Evolutionary conservation across 495 filamentous ascomycete genomes (phyloP), one percentile per base, ranked within the genome.

Genomic region (Aspergillus taichungensis): DNA sequence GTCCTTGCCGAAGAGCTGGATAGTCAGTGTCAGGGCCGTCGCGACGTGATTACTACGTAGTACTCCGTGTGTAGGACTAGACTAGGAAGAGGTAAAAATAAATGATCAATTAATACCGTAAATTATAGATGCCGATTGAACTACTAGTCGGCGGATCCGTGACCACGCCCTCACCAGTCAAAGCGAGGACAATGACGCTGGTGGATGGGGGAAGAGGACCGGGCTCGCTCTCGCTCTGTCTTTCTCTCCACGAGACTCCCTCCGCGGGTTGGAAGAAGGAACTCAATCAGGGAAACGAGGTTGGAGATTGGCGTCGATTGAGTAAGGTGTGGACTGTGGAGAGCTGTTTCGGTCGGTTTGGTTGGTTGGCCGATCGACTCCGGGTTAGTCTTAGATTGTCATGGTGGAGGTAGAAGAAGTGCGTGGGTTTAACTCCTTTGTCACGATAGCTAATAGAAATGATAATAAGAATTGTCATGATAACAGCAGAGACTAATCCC

Each of bases 141-240:
- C 6, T 13, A 40, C 46, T 49, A 50, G 52, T 41, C 29, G 39
- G 53, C 49, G 49, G 45, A 46, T 42, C 41, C 36, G 34, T 4
- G 27, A 29, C 30, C 34, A 12, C 31, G 40, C 8, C 11, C 33
- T 29, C 37, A 49, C 54, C 48, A 53, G 24, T 50, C 45, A 54
- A 34, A 24, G 18, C 18, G 18, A 46, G 8, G 30, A 53, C 46
- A 54, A 57, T 57, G 41, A 46, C 54, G 44, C 50, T 47, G 43
- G 11, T 38, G 40, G 41, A 53, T 52, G 43, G 50, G 40, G 47
- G 18, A 4, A 24, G 18, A 24, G 18, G 18, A 24, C 18, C 18
- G 18, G 18, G 18, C 18, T 24, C 18, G 18, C 18, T 24, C 29
- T 33, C 33, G 30, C 11, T 38, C 43, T n/a, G 8, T 13, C 45